Conservation (phyloP, 345 rosid species). For the Acer campestre region DNA sequence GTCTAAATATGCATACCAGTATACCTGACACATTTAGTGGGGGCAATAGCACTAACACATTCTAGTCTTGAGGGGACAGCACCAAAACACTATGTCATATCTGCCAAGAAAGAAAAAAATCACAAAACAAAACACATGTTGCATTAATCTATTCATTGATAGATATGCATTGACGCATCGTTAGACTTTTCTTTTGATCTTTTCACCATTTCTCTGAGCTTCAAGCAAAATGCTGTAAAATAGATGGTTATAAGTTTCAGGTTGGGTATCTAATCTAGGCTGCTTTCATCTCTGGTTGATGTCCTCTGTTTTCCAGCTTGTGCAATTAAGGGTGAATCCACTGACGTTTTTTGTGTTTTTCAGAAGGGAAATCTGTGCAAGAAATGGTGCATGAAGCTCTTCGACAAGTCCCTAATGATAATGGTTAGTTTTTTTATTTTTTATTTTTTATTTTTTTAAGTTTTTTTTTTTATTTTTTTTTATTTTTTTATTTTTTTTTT, state of each 20-base stretch:
- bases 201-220: neutral
- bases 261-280: slow-evolving; percentile 7
- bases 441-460: too few species aligned
- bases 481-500: slow-evolving; percentile 7
- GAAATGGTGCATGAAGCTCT: slow-evolving; percentile 98
- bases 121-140: neutral
- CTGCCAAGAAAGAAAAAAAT: neutral
- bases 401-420: slow-evolving; percentile 73
- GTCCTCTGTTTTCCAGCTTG: neutral
- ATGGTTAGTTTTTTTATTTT: slow-evolving; percentile 47
- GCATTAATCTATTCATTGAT: neutral
- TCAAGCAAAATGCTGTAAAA: slow-evolving; percentile 4
- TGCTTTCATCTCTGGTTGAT: slow-evolving; percentile 13
- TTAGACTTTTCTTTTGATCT: neutral
- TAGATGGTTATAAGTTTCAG: slow-evolving; percentile 3
- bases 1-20: slow-evolving; percentile 8
- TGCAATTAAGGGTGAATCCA: slow-evolving; percentile 12
- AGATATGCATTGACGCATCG: neutral
- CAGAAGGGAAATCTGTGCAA: slow-evolving; percentile 98
- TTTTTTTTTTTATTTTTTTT: neutral
- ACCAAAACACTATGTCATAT: slow-evolving; percentile 4
- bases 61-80: neutral
- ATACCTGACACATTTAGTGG: neutral
- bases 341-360: slow-evolving; percentile 24
- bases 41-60: neutral